Evolutionary conservation across 1,139 yeast genomes (phyloP).

Genomic region (Debaryomyces coudertii): DNA sequence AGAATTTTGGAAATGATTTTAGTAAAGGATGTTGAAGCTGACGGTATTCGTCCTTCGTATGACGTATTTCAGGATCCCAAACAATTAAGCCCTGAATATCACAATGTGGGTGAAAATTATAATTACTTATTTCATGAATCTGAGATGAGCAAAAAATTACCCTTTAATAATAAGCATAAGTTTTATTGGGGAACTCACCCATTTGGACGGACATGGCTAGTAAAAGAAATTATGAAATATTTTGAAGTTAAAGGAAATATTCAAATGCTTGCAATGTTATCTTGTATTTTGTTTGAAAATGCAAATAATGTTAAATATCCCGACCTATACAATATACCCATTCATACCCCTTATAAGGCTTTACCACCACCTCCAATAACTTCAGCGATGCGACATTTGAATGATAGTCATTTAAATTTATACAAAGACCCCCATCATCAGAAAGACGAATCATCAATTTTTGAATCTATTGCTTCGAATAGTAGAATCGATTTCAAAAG

Average conservation of each 20-base stretch:
- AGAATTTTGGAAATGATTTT: slow-evolving; percentile 55
- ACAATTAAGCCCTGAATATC: background rate
- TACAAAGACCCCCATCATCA: background rate
- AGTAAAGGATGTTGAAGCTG: slow-evolving; percentile 31
- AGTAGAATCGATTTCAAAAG: slow-evolving; percentile 7
- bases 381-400: slow-evolving; percentile 17
- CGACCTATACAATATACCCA: slow-evolving; percentile 36
- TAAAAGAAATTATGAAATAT: slow-evolving; percentile 62
- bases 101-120: background rate
- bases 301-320: slow-evolving; percentile 23
- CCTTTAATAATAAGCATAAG: slow-evolving; percentile 23
- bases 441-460: slow-evolving; percentile 1
- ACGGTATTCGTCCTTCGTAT: slow-evolving; percentile 17
- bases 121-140: slow-evolving; percentile 8
- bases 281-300: slow-evolving; percentile 65
- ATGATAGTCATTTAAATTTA: slow-evolving; percentile 16
- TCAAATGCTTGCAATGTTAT: slow-evolving; percentile 90
- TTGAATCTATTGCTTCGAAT: slow-evolving; percentile 2
- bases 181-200: slow-evolving; percentile 85
- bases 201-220: slow-evolving; percentile 73
- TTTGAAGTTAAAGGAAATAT: slow-evolving; percentile 69
- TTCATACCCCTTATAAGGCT: slow-evolving; percentile 51
- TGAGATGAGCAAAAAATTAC: slow-evolving; percentile 4
- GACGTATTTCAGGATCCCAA: background rate
- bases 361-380: slow-evolving; percentile 38